A percentile compares a stretch with the other conserved stretches of the same genome.
These are phyloP conservation scores for Sclerotinia spermophila DNA, from an alignment of 2,329 filamentous ascomycete genomes.

Conservation along the genomic window DNA sequence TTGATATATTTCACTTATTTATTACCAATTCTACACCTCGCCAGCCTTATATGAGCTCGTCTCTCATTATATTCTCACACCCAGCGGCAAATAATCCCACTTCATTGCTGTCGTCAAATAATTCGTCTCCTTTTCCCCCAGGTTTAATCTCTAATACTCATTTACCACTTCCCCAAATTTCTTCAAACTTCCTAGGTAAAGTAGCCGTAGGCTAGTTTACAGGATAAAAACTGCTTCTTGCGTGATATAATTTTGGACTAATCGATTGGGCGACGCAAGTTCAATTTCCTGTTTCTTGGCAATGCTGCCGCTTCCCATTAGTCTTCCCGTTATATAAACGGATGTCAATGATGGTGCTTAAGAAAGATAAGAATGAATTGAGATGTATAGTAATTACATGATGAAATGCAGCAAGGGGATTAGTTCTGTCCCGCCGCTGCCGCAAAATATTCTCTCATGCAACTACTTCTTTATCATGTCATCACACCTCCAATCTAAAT, in stretches of 20 bases:
- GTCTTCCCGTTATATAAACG: not conserved
- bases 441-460: not conserved
- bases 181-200: no score
- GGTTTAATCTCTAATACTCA: not conserved
- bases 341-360: accelerated
- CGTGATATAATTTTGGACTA: not conserved
- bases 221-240: not conserved
- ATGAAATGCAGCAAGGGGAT: accelerated
- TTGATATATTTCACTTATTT: not conserved
- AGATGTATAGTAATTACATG: not conserved
- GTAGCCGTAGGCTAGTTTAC: not conserved
- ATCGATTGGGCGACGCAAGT: not conserved
- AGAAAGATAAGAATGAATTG: not conserved
- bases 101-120: not conserved
- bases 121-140: not conserved
- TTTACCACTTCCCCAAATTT: not conserved
- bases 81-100: not conserved
- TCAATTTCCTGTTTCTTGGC: not conserved
- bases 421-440: not conserved
- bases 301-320: not conserved
- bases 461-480: not conserved
- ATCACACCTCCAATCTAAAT: not conserved
- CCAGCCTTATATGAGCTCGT: accelerated
- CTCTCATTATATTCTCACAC: not conserved
- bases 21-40: not conserved